Evolutionary conservation across 208 protist genomes (phyloP), one percentile per base, ranked within the genome.

Genomic region (Leishmania tropica): DNA sequence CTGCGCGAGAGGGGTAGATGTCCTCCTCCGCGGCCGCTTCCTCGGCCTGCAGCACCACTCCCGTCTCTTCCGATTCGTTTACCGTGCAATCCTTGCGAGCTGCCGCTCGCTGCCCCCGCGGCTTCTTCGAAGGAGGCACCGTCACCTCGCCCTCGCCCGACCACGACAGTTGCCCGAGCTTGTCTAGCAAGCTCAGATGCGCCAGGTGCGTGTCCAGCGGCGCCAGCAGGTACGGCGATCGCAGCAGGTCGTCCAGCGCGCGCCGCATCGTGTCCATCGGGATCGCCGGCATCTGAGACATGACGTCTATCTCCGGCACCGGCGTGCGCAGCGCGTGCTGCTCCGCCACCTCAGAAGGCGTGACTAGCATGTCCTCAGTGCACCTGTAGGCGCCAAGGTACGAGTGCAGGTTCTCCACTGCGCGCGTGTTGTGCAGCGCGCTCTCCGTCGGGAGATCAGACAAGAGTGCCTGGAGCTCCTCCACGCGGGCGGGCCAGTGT

Each of bases 161-260:
- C 75, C 72, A 85, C 7, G 37, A 3, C 60, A 87, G 65, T 3
- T 56, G 64, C 10, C 60, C 83, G 24, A 93, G 82, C 47, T 65
- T 68, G 75, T 93, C 92, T 40, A 94, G 75, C 28, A 85, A 75
- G 56, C 88, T 88, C 31, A 96, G 87, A 35, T 83, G 70, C 48
- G 78, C 47, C 53, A 89, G 76, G 76, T 94, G 92, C 17, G 88
- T 67, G 40, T 95, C 86, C 42, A 96, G 86, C 54, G 89, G 89
- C 17, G 93, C 91, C 40, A 96, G 81, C 42, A 94, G 88, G 68
- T 90, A 88, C 31, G 73, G 81, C 6, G 88, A 85, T 77, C 87
- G 92, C 42, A 97, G 88, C 47, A 95, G 84, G 65, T 83, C 85
- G 73, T 96, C 89, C 47, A 96, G 79, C 21, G 87, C 77, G 56